These are phyloP conservation scores for Coemansia sp. DNA, from an alignment of 192 early-diverging fungal species.

Conservation along the genomic window DNA sequence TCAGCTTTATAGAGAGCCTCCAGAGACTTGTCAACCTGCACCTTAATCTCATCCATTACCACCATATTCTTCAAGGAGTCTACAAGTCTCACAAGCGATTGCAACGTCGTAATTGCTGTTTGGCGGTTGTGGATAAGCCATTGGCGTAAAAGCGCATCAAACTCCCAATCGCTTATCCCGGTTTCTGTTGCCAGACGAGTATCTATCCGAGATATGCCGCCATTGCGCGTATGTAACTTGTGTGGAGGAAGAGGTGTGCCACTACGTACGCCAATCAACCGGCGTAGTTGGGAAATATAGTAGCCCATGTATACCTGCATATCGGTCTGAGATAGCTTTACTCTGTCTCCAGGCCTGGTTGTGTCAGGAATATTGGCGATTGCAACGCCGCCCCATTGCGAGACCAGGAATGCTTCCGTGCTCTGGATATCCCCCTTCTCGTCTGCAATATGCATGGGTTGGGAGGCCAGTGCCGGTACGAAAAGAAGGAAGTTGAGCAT, in stretches of 20 bases:
- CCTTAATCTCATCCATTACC: constrained; percentile 81
- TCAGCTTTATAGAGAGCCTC: constrained; percentile 37
- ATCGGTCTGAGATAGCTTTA: constrained; percentile 45
- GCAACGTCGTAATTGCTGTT: constrained; percentile 72
- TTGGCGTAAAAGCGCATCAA: constrained; percentile 70
- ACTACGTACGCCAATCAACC: constrained; percentile 76
- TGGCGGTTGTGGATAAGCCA: constrained; percentile 72
- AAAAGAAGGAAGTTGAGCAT: constrained; percentile 91
- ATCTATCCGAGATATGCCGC: constrained; percentile 15
- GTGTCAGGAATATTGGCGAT: constrained; percentile 55
- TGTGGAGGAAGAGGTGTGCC: constrained; percentile 13
- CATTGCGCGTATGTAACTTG: background rate
- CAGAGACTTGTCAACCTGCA: constrained; percentile 59
- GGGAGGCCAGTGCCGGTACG: constrained; percentile 65
- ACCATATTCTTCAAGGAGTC: constrained; percentile 87
- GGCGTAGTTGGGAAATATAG: constrained; percentile 80
- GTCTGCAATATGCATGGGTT: constrained; percentile 70
- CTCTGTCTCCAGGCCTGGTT: constrained; percentile 15
- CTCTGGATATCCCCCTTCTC: constrained; percentile 22
- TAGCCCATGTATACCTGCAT: constrained; percentile 74
- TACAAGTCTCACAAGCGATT: constrained; percentile 77
- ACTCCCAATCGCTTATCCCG: constrained; percentile 81
- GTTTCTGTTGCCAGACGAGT: constrained; percentile 50
- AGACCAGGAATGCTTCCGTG: constrained; percentile 84
- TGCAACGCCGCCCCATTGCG: constrained; percentile 91